phyloP scores from a whole-genome alignment of 2,329 filamentous ascomycete genomes.

The Cytospora piceae region DNA sequence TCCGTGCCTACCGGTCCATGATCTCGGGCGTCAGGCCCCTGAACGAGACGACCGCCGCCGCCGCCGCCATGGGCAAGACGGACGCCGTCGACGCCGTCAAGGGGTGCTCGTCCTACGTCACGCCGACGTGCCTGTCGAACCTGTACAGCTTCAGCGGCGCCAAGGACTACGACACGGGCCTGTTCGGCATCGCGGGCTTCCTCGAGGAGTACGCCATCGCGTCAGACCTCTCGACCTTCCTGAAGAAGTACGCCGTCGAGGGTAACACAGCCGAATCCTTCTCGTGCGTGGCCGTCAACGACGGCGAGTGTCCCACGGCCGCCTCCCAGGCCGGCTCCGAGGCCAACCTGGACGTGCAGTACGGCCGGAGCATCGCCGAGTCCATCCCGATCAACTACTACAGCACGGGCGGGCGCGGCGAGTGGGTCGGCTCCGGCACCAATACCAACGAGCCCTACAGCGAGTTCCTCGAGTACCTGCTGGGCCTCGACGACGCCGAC shows the following conservation, averaged over 20 bases:
- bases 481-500: slow-evolving; percentile 54
- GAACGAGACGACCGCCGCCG: slow-evolving; percentile 2
- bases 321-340: slow-evolving; percentile 49
- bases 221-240: slow-evolving; percentile 40
- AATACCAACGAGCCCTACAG: slow-evolving; percentile 70
- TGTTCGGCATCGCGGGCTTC: slow-evolving; percentile 27
- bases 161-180: slow-evolving; percentile 35
- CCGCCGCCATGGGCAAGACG: not conserved
- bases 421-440: slow-evolving; percentile 37
- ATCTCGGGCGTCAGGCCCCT: slow-evolving; percentile 15
- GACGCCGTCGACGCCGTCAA: slow-evolving; percentile 26
- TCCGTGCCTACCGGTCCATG: slow-evolving; percentile 25
- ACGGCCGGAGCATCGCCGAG: slow-evolving; percentile 36
- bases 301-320: slow-evolving; percentile 41
- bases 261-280: slow-evolving; percentile 44
- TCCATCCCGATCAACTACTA: slow-evolving; percentile 40
- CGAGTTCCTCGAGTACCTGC: slow-evolving; percentile 63
- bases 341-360: slow-evolving; percentile 61
- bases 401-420: slow-evolving; percentile 21
- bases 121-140: slow-evolving; percentile 48
- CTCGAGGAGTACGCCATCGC: slow-evolving; percentile 37
- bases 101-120: slow-evolving; percentile 40
- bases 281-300: slow-evolving; percentile 49
- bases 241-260: slow-evolving; percentile 14
- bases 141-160: slow-evolving; percentile 52